A percentile compares a stretch with the other conserved stretches of the same genome.
These are phyloP conservation scores for Fimicolochytrium jonesii DNA, from an alignment of 192 early-diverging fungal species.

Conservation along the genomic window DNA sequence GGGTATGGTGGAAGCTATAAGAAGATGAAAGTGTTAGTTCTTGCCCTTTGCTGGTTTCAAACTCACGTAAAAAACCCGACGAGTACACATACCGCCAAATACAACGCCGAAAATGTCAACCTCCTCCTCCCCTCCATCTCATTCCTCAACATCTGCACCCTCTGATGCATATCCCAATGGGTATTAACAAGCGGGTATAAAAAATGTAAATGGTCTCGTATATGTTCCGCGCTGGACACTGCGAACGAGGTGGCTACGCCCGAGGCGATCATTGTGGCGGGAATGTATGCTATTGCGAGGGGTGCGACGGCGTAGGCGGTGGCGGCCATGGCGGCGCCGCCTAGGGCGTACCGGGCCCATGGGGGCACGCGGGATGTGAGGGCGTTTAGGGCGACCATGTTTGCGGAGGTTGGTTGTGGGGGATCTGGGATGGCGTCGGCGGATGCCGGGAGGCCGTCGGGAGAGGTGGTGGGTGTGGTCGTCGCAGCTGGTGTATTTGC, in stretches of 20 bases:
- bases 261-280: constrained; percentile 11
- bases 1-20: too few species aligned
- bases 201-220: constrained; percentile 32
- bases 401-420: not conserved
- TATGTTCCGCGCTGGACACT: constrained; percentile 20
- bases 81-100: too few species aligned
- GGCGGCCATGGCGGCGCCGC: constrained; percentile 24
- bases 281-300: constrained; percentile 6
- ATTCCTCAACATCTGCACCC: constrained; percentile 25
- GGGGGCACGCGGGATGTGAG: not conserved
- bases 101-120: constrained; percentile 30
- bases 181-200: constrained; percentile 36
- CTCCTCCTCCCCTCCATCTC: constrained; percentile 29
- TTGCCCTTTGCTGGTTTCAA: too few species aligned
- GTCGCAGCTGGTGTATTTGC: too few species aligned
- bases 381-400: not conserved
- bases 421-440: too few species aligned
- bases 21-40: too few species aligned
- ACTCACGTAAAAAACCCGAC: too few species aligned
- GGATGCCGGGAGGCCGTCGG: too few species aligned
- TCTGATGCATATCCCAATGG: constrained; percentile 19
- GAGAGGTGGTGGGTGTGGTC: not conserved
- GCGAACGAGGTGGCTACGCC: constrained; percentile 10
- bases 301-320: constrained; percentile 21
- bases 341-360: constrained; percentile 20